Evolutionary conservation across 2,329 filamentous ascomycete genomes (phyloP).

Genomic region (Aspergillus melleus): DNA sequence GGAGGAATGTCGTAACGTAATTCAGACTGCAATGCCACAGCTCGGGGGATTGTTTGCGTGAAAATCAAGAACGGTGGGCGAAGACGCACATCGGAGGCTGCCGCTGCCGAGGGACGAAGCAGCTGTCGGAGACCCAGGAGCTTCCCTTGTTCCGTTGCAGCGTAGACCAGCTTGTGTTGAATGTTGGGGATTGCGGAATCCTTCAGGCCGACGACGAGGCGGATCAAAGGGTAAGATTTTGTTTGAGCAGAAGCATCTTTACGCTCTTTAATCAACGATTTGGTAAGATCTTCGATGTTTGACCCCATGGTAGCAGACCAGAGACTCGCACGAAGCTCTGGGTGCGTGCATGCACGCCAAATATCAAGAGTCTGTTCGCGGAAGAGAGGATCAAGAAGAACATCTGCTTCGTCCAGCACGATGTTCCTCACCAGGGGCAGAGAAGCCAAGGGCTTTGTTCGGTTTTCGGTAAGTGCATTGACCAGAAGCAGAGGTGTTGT

Average conservation of each 20-base stretch:
- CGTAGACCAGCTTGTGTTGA: conserved; percentile 83
- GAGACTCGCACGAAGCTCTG: conserved; percentile 71
- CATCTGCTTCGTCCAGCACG: conserved; percentile 91
- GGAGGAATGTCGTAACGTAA: conserved; percentile 91
- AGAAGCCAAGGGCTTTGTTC: conserved; percentile 45
- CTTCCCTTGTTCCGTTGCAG: conserved; percentile 90
- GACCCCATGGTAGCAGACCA: conserved; percentile 99
- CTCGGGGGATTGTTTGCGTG: conserved; percentile 91
- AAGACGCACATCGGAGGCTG: conserved; percentile 52
- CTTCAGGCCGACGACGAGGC: conserved; percentile 92
- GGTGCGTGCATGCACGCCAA: conserved; percentile 75
- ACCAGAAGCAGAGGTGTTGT: conserved; percentile 78
- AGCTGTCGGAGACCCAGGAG: conserved; percentile 87
- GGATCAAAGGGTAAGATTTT: conserved; percentile 58
- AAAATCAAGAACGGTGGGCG: conserved; percentile 93
- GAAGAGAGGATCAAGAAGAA: conserved; percentile 88
- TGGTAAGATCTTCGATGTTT: conserved; percentile 78
- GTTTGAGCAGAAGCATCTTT: conserved; percentile 28
- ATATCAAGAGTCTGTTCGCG: conserved; percentile 81
- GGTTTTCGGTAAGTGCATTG: conserved; percentile 63
- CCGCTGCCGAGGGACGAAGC: conserved; percentile 69
- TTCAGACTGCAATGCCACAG: conserved; percentile 82
- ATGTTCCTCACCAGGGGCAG: conserved; percentile 71
- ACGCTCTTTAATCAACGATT: conserved; percentile 63
- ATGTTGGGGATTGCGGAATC: conserved; percentile 94